Base-by-base conservation (phyloP, 805 yeast species). In the Saturnispora hagleri region DNA sequence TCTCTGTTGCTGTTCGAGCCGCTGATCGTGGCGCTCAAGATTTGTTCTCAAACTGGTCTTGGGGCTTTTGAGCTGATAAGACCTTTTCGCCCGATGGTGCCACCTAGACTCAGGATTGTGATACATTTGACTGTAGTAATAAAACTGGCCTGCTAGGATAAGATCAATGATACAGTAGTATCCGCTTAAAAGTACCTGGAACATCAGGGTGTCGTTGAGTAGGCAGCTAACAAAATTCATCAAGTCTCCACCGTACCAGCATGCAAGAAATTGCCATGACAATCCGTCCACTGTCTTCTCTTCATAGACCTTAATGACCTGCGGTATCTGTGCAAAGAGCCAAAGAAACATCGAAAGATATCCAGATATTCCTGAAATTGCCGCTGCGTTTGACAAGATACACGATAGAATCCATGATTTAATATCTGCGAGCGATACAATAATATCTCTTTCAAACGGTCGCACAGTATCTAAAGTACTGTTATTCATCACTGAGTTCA, bases 271-370 rank as follows among this genome's bases (percentile, higher is more conserved):
- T 5, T 73, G 72, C 33, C 78, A 71, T 12, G 87, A 80, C 22
- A 84, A 71, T 3, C 90, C 90, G 18, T 79, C 86, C 4, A 86
- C 86, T 2, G 86, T 76, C 55, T 80, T 76, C 58, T 71, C 71
- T 13, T 68, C 64, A 62, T 80, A 81, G 62, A 84, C 84, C 58
- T 75, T 71, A 52, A 74, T 65, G 12, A 84, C 81, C 61, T 84
- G 91, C 1, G 90, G 90, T 17, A 81, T 60, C 63, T 84, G 90
- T 3, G 90, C 90, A 63, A 83, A 80, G 35, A 83, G 69, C 90
- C 91, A 84, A 53, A 82, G 73, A 5, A 68, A 64, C 38, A 80
- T 67, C 3, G 85, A 80, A 17, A 70, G 48, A 33, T 62, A 64
- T 2, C 70, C 72, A 1, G 69, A 48, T 26, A 60, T 46, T 43